Evolutionary conservation across 1,284 basidiomycete species (phyloP).

Genomic region (Lentinula novae-zelandiae): DNA sequence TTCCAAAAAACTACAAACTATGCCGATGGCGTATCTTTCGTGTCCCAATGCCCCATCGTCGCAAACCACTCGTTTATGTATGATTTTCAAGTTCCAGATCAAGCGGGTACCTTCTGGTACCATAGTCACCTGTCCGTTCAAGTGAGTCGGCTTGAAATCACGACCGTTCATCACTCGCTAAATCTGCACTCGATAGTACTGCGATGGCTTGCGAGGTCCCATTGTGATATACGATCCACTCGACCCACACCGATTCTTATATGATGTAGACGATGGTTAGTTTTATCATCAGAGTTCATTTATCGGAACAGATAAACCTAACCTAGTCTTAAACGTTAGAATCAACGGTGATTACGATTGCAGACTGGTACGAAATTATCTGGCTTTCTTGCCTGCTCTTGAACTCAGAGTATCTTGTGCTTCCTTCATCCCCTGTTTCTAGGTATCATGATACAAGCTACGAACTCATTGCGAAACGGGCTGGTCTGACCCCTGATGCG

Average conservation of each 20-base stretch:
- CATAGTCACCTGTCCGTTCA: slow-evolving; percentile 35
- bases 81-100: slow-evolving; percentile 26
- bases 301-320: background rate
- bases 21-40: slow-evolving; percentile 29
- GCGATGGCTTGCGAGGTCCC: slow-evolving; percentile 43
- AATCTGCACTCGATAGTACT: slow-evolving; percentile 20
- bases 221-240: slow-evolving; percentile 43
- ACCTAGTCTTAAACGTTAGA: slow-evolving; percentile 15
- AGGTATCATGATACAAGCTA: background rate
- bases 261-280: slow-evolving; percentile 43
- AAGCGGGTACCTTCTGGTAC: slow-evolving; percentile 42
- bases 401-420: background rate
- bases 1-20: slow-evolving; percentile 29
- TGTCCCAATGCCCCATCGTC: slow-evolving; percentile 39
- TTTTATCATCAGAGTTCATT: background rate
- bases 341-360: slow-evolving; percentile 24
- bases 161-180: background rate
- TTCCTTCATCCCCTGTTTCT: background rate
- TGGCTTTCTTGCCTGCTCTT: no score
- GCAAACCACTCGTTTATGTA: slow-evolving; percentile 31
- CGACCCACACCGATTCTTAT: slow-evolving; percentile 37
- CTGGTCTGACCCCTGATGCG: slow-evolving; percentile 27
- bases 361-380: background rate
- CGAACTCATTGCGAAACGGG: background rate
- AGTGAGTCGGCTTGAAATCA: background rate